These are phyloP conservation scores for Pestalotiopsis sp. DNA, from an alignment of 2,329 filamentous ascomycete genomes.

Conservation along the genomic window DNA sequence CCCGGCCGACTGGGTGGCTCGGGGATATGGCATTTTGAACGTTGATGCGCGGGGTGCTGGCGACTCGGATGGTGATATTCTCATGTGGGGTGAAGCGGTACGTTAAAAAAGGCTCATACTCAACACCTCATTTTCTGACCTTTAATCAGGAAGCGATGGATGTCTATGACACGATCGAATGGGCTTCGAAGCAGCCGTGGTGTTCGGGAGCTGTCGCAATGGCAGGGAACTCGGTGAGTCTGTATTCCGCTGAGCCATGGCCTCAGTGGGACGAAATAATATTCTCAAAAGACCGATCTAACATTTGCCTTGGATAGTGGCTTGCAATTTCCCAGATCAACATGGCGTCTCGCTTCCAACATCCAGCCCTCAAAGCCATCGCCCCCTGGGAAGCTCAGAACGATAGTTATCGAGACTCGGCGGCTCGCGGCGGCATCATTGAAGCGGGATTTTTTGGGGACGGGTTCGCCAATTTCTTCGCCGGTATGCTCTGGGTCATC, in stretches of 20 bases:
- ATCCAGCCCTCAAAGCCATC: constrained; percentile 4
- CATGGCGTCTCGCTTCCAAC: not conserved
- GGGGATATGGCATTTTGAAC: constrained; percentile 34
- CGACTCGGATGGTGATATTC: constrained; percentile 30
- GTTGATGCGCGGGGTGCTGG: constrained; percentile 30
- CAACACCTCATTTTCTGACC: not conserved
- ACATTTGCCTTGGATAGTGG: not conserved
- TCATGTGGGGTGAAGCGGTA: constrained; percentile 23
- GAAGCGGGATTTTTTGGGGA: not conserved
- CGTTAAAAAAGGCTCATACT: not conserved
- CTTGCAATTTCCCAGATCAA: constrained; percentile 13
- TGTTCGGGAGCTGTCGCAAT: constrained; percentile 26
- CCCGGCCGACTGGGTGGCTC: constrained; percentile 31
- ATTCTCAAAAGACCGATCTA: too few relatives aligned
- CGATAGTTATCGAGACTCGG: not conserved
- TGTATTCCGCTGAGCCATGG: too few relatives aligned
- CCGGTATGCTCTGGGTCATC: not conserved
- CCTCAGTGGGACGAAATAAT: too few relatives aligned
- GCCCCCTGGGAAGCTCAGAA: not conserved
- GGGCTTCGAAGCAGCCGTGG: constrained; percentile 26
- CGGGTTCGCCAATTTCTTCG: too few relatives aligned
- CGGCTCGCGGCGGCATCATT: constrained; percentile 2
- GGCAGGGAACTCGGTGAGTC: constrained; percentile 12
- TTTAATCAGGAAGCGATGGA: constrained; percentile 24
- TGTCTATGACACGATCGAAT: constrained; percentile 27